Base-by-base conservation (phyloP, 2,329 filamentous ascomycete species). In the Botrytis deweyae region DNA sequence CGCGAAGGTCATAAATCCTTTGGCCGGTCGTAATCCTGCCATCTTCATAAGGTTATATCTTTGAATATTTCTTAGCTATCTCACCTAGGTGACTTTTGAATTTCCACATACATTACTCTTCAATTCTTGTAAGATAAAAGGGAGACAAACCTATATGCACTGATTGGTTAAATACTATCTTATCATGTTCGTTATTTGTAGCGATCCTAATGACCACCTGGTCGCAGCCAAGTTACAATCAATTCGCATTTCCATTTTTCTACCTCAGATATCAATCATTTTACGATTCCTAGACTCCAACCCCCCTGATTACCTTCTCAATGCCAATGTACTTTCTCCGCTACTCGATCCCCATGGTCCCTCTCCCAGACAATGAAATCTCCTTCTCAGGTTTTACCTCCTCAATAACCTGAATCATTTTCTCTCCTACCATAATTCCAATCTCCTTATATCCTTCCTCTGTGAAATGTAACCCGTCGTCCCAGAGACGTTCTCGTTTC, bases 381-480 rank as follows among this genome's bases (percentile, higher is more conserved):
- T 55, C 38, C 42, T 44, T 42, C 62, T 38, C 66, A 9, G 58
- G 49, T 66, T 64, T 70, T 38, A 55, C 49, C 22, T 70, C 65
- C 22, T 68, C 66, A 42, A 87, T 76, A 70, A 91, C 83, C 46
- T 84, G 83, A 68, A 89, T 82, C 16, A 92, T 80, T 36, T 82
- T 84, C 46, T 86, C 83, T 65, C 86, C 89, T 64, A 92, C 84
- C 73, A 86, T 83, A 38, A 85, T 83, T 2, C 90, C 90, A 83
- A 92, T 88, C 78, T 87, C 83, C 77, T 90, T 85, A 82, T 92
- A 92, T 9, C 90, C 90, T 8, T 83, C 84, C 0, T 83, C 81
- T 0, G 86, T 88, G 12, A 92, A 83, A 81, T 92, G 90, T 40
- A 92, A 76, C 20, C 85, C 86, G 80, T 92, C 90, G 76, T 90